Evolutionary conservation across 345 rosid species (phyloP), one percentile per base, ranked within the genome.

Genomic region (Lumnitzera racemosa): DNA sequence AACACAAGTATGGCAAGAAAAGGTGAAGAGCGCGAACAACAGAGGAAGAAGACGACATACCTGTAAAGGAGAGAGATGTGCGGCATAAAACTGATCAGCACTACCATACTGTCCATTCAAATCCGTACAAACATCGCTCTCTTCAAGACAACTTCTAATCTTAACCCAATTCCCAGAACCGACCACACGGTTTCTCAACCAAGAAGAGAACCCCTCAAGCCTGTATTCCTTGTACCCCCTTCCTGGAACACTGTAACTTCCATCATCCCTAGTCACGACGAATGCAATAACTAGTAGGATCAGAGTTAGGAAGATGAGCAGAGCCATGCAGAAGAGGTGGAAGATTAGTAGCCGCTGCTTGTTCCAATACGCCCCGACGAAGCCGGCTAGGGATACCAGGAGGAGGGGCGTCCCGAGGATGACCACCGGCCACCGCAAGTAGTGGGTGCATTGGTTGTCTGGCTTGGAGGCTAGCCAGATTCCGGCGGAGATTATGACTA

Each of bases 381-480:
- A 90, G n/a, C 97, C 97, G 1, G 80, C 68, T 13, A 87, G 82
- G 24, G 91, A 83, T 64, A 90, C 90, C 4, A 87, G 14, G 53
- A 90, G 88, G 70, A 87, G 67, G 15, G 87, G 88, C 58, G 74
- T 64, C 13, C 97, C 97, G 49, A 90, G 84, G 41, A 83, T 55
- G 29, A 87, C 83, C 52, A 87, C 70, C 6, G 95, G 97, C 97
- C 97, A 90, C n/a, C 95, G 84, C 72, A 80, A 60, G 56, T 69
- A 76, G 63, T 77, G 83, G 75, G 85, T 74, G 63, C 97, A 90
- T 49, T 67, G 84, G 81, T 83, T 83, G 78, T 90, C 97, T 0
- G 85, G 88, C 24, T 79, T 87, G 55, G 89, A 82, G 46, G 95
- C 91, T 1, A 90, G 75, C 97, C 97, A 90, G 72, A 85, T 83